Base-by-base conservation (phyloP, 352 stramenopile species). In the Phytophthora cajani region DNA sequence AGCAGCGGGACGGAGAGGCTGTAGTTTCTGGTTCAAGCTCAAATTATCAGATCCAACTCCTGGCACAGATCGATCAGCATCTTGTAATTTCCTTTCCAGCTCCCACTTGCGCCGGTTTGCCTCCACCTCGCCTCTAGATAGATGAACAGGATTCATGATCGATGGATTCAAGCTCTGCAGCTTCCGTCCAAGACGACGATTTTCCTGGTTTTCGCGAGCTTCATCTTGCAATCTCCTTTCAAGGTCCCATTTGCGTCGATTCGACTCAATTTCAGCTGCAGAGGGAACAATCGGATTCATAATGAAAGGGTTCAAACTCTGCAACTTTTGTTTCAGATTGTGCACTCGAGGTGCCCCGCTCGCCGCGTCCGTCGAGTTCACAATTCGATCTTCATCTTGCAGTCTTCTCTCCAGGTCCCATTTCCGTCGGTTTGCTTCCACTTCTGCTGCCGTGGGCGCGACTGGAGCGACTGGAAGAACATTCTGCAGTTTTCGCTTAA, bases 221-320 rank as follows among this genome's bases (percentile, higher is more conserved):
- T 30, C 42, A 3, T 63, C 68, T 71, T 71, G 40, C 46, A 77
- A 47, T 27, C 33, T 62, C 58, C 63, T 63, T 49, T 75, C 68
- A 19, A 70, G 52, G 7, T 68, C 58, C 63, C 67, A 79, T 69
- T 75, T 79, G n/a, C 58, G 52, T 64, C 47, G 44, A 55, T 72
- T 63, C 6, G 54, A 49, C 32, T 75, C 61, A 9, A 68, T 27
- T 58, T 78, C 67, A 60, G 52, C 53, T 16, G 21, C 57, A 69
- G 66, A 75, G 40, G 67, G 61, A 9, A 47, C 21, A 25, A 44
- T 16, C 12, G 60, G 52, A 53, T 69, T 73, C 38, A 50, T 63
- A 23, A 38, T 27, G 62, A 62, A 63, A 50, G 55, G 51, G 40
- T 71, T 71, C 33, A 74, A 67, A 7, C 21, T 59, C 23, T 71